Conservation (phyloP, 139 green algal species). For the Diplosphaera chodatii region DNA sequence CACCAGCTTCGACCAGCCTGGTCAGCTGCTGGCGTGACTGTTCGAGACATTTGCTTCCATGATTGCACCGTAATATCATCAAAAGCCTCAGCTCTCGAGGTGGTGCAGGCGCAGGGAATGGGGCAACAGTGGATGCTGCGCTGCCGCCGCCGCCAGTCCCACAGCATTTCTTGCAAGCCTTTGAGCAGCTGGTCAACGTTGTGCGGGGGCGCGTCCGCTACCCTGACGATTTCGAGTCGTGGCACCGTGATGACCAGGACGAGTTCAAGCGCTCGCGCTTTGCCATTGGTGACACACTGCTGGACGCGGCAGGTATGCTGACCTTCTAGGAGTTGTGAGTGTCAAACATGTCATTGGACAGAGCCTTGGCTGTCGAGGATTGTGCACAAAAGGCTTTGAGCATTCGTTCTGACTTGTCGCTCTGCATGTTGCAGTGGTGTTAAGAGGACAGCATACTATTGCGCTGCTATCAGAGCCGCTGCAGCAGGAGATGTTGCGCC, state of each 20-base stretch:
- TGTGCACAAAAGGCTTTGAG: too few relatives aligned
- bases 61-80: too few relatives aligned
- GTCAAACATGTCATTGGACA: too few relatives aligned
- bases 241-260: constrained; percentile 51
- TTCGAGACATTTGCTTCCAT: too few relatives aligned
- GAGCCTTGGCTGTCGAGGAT: too few relatives aligned
- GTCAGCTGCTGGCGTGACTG: too few relatives aligned
- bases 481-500: constrained; percentile 15
- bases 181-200: constrained; percentile 61
- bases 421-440: constrained; percentile 31
- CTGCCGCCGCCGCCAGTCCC: constrained; percentile 7
- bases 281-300: constrained; percentile 59
- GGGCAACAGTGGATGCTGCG: constrained; percentile 28
- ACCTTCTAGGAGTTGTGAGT: too few relatives aligned
- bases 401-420: too few relatives aligned
- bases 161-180: constrained; percentile 63
- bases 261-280: constrained; percentile 67
- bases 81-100: neutral
- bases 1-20: constrained; percentile 16
- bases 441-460: constrained; percentile 42
- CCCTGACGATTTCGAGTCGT: constrained; percentile 30
- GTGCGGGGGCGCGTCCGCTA: constrained; percentile 51
- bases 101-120: neutral
- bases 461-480: constrained; percentile 57
- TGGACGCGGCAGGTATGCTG: constrained; percentile 43